phyloP scores from a whole-genome alignment of 2,329 filamentous ascomycete species.

The Aspergillus novoparasiticus region DNA sequence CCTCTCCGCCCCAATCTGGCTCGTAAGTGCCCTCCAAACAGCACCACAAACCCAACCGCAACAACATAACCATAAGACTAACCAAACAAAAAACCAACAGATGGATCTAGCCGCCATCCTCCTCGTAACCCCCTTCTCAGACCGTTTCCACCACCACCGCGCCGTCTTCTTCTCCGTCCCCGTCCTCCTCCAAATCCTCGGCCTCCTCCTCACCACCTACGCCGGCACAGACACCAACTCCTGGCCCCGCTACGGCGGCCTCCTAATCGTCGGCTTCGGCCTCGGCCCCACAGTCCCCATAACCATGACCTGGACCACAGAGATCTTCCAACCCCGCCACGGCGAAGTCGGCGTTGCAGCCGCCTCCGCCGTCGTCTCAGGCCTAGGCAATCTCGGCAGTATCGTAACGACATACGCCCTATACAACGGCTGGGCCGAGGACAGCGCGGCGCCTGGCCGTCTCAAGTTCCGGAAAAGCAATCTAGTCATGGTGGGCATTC shows the following conservation, averaged over 20 bases:
- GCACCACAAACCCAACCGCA: not conserved
- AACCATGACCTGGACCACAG: slow-evolving; percentile 90
- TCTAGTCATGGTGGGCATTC: slow-evolving; percentile 82
- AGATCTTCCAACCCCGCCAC: slow-evolving; percentile 86
- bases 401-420: slow-evolving; percentile 87
- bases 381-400: slow-evolving; percentile 82
- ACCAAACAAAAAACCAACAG: slow-evolving; percentile 43
- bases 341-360: slow-evolving; percentile 89
- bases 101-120: slow-evolving; percentile 89
- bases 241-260: slow-evolving; percentile 84
- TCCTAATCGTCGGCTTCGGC: slow-evolving; percentile 88
- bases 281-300: slow-evolving; percentile 89
- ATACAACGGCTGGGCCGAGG: slow-evolving; percentile 82
- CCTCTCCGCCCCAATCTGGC: slow-evolving; percentile 89
- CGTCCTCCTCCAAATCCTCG: slow-evolving; percentile 76
- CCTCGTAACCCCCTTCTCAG: slow-evolving; percentile 79
- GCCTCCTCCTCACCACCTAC: slow-evolving; percentile 78
- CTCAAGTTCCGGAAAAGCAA: slow-evolving; percentile 81
- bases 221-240: slow-evolving; percentile 62
- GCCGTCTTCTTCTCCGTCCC: slow-evolving; percentile 79
- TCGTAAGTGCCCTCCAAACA: slow-evolving; percentile 57
- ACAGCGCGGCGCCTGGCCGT: slow-evolving; percentile 64
- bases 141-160: slow-evolving; percentile 80
- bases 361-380: slow-evolving; percentile 81
- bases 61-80: not conserved